Base-by-base conservation (phyloP, 768 basidiomycete genomes). In the Hysterangium stoloniferum region DNA sequence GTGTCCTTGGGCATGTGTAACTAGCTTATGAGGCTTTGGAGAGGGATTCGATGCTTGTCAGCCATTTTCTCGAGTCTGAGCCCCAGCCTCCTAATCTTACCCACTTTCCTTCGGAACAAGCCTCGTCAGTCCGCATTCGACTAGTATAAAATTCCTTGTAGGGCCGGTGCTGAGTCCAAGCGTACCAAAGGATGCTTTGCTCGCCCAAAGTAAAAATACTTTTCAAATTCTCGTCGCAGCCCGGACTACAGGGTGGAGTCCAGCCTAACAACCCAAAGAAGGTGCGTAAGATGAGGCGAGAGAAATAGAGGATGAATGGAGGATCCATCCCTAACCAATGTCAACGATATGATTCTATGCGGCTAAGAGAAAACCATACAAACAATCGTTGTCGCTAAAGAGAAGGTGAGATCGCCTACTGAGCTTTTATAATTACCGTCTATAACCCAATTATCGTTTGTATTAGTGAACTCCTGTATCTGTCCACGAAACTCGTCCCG, bases 321-420 rank as follows among this genome's bases (percentile, higher is more conserved):
- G 82, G 81, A 55, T 84, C 82, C 19, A 85, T 66, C 84, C 84
- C 82, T 85, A 48, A n/a, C n/a, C n/a, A 40, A n/a, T 19, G 37
- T 27, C 19, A 29, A 15, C 37, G 33, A 3, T 13, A n/a, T n/a
- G n/a, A n/a, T 31, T 40, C n/a, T n/a, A n/a, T n/a, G n/a, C n/a
- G n/a, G n/a, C n/a, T n/a, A 9, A 4, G 44, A 17, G 8, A 19
- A 27, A 6, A 15, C 38, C 49, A 17, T 31, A 51, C 49, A 51
- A 4, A 51, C 13, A 27, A 51, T 32, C 20, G 27, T 40, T 9
- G 49, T 51, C 2, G 49, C 49, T 9, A n/a, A 8, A 12, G 38
- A 9, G 28, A 15, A 15, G 22, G 37, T 42, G 19, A 42, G 1
- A 28, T 40, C 24, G 17, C 49, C 49, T 11, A 41, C 25, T 6